Evolutionary conservation across 352 stramenopile genomes (phyloP), one percentile per base, ranked within the genome.

Genomic region (Halophytophthora polymorphica): DNA sequence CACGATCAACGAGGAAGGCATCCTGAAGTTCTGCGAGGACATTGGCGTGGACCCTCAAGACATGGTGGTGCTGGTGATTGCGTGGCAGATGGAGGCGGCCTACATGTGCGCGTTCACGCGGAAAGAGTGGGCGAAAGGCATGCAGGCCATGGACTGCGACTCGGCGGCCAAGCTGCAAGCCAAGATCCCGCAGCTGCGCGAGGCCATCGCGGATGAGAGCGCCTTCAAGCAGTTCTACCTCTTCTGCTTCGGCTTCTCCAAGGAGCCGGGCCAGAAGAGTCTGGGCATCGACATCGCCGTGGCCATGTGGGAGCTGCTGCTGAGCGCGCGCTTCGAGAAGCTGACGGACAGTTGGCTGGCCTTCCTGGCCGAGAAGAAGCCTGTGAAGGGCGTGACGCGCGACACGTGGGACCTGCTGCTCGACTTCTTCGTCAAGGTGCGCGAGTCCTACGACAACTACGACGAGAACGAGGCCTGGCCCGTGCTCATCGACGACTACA

Each of bases 391-490:
- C 50, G 77, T 95, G 49, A 93, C 85, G 23, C 78, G 80, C 45
- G 85, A 95, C 66, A 93, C 83, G 52, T 95, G 85, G 85, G 81
- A 93, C 39, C 57, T 93, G 50, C 69, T 93, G 14, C 66, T 90
- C 21, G 85, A 95, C 50, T 95, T 95, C 35, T 90, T 93, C 51
- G 56, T 79, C 58, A 91, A 93, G 56, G 80, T 93, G 42, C 55
- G 77, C 46, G 68, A 82, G 15, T 86, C 77, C 18, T 93, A 91
- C 64, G 73, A 66, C 57, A 81, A 86, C 38, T 95, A 93, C 74
- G 81, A 95, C 64, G 85, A 93, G 65, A 95, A 92, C 63, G 85
- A 93, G 54, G 85, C 85, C 12, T 95, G 85, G 85, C 85, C 85
- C 23, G 85, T 95, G 60, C 77, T 95, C 44, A 93, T 95, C 48